A percentile compares a stretch with the other conserved stretches of the same genome.
Conservation (phyloP, 1,139 yeast species). For the Yamadazyma sp. region DNA sequence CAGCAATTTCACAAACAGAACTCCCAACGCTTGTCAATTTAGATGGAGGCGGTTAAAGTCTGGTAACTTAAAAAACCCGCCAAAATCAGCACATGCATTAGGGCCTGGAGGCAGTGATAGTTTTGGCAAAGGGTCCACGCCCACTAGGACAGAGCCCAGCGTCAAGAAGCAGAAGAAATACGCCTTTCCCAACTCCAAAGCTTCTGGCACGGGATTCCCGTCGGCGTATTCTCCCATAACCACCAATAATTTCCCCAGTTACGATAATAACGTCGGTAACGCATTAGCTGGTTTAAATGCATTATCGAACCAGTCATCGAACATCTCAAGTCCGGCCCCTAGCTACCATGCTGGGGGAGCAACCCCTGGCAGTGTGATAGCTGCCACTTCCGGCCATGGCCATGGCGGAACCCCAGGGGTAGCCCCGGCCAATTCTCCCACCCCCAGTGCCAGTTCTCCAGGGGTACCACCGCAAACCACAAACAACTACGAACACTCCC, state of each 20-base stretch:
- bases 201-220: constrained; percentile 27
- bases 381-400: constrained; percentile 21
- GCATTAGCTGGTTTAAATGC: constrained; percentile 52
- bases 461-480: constrained; percentile 21
- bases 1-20: constrained; percentile 62
- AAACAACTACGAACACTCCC: constrained; percentile 29
- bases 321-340: constrained; percentile 32
- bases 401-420: constrained; percentile 1
- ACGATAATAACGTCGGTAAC: constrained; percentile 42
- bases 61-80: constrained; percentile 60
- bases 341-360: constrained; percentile 11
- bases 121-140: constrained; percentile 8
- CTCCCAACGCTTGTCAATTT: constrained; percentile 79
- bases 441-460: constrained; percentile 27
- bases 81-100: constrained; percentile 39
- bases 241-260: constrained; percentile 42
- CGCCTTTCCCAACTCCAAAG: constrained; percentile 17
- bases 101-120: constrained; percentile 13
- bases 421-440: constrained; percentile 23
- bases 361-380: too few relatives aligned
- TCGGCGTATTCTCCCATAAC: constrained; percentile 39
- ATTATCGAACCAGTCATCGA: constrained; percentile 38
- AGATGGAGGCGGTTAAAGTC: constrained; percentile 73
- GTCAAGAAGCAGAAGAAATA: constrained; percentile 26
- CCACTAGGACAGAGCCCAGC: constrained; percentile 7